Percentiles rank a stretch among this genome's conserved stretches.
Conservation (phyloP, 1,284 basidiomycete species). For the Amylostereum areolatum region DNA sequence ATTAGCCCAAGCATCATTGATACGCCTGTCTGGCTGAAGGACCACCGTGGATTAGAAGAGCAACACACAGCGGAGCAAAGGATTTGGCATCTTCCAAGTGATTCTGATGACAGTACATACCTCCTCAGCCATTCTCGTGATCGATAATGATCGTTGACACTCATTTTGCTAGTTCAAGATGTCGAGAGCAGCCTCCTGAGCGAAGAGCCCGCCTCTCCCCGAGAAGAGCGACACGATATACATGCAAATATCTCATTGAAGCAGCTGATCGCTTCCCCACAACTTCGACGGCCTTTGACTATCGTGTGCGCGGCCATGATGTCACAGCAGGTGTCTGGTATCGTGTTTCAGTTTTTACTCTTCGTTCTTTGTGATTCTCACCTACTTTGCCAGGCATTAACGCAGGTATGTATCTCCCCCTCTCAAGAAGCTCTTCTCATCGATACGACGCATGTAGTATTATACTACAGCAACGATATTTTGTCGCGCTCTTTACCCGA, state of each 20-base stretch:
- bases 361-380: background rate
- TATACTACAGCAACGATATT: slow-evolving; percentile 89
- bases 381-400: slow-evolving; percentile 38
- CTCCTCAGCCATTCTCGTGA: too few species aligned
- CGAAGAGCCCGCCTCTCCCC: background rate
- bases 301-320: slow-evolving; percentile 71
- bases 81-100: background rate
- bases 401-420: slow-evolving; percentile 32
- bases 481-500: slow-evolving; percentile 73
- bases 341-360: slow-evolving; percentile 7
- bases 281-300: slow-evolving; percentile 62
- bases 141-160: too few species aligned
- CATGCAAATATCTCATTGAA: slow-evolving; percentile 42
- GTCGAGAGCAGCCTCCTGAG: background rate
- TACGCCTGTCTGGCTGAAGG: slow-evolving; percentile 61
- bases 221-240: slow-evolving; percentile 7
- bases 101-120: too few species aligned
- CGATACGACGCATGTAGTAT: slow-evolving; percentile 33
- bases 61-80: slow-evolving; percentile 10
- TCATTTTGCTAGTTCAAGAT: background rate
- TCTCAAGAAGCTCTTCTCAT: background rate
- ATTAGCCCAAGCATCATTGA: slow-evolving; percentile 50
- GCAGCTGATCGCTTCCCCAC: slow-evolving; percentile 46
- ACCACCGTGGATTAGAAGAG: slow-evolving; percentile 19
- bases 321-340: slow-evolving; percentile 76